Evolutionary conservation across 2,329 filamentous ascomycete genomes (phyloP).

Genomic region (Pseudogymnoascus sp.): DNA sequence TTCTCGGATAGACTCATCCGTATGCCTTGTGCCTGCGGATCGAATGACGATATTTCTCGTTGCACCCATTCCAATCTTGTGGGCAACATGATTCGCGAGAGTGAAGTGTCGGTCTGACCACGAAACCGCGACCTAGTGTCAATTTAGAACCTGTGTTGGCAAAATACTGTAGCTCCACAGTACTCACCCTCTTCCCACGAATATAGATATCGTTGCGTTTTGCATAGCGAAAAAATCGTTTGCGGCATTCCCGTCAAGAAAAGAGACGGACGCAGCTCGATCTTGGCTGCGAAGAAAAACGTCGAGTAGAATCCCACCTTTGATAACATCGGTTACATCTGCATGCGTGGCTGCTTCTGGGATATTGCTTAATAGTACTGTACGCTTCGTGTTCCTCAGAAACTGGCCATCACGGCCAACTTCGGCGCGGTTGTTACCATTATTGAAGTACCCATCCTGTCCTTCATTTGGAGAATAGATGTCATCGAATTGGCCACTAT

Average conservation of each 20-base stretch:
- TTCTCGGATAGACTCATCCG: constrained; percentile 54
- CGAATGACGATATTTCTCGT: constrained; percentile 66
- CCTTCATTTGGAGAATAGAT: constrained; percentile 11
- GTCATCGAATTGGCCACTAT: background rate
- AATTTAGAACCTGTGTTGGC: background rate
- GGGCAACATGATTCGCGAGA: constrained; percentile 52
- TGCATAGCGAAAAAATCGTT: constrained; percentile 55
- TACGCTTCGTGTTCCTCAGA: constrained; percentile 38
- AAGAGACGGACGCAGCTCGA: constrained; percentile 57
- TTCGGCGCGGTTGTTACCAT: constrained; percentile 18
- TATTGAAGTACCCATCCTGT: constrained; percentile 21
- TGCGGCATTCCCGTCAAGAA: constrained; percentile 56
- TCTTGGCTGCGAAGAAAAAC: constrained; percentile 54
- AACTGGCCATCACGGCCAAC: constrained; percentile 20
- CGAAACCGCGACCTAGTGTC: constrained; percentile 50
- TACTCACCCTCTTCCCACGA: constrained; percentile 54
- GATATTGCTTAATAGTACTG: constrained; percentile 54
- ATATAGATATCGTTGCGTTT: constrained; percentile 61
- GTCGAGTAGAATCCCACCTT: constrained; percentile 63
- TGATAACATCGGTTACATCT: constrained; percentile 56
- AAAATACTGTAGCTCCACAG: background rate
- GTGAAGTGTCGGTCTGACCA: constrained; percentile 67
- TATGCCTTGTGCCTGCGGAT: constrained; percentile 48
- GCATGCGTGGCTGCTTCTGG: constrained; percentile 52
- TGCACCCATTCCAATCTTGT: constrained; percentile 56